phyloP scores from a whole-genome alignment of 2,329 filamentous ascomycete species.

The Trichoderma sp. region DNA sequence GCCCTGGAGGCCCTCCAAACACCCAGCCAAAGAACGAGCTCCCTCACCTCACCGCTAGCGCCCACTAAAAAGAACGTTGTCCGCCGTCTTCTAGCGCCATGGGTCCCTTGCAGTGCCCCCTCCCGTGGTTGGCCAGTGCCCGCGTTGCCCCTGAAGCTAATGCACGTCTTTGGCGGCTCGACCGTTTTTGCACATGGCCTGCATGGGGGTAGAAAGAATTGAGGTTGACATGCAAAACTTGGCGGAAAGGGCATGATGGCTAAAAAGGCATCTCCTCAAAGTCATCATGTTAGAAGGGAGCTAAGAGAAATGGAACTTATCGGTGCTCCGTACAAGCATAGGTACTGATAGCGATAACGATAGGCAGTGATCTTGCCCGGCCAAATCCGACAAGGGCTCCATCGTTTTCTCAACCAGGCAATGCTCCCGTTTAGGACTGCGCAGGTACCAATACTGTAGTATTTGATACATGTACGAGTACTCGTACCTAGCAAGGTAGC shows the following conservation, averaged over 20 bases:
- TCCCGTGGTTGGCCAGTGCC: constrained; percentile 18
- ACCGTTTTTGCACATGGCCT: constrained; percentile 15
- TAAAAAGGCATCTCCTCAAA: background rate
- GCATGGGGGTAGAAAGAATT: background rate
- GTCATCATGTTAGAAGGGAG: background rate
- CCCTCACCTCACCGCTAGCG: constrained; percentile 11
- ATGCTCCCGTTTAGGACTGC: background rate
- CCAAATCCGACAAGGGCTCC: background rate
- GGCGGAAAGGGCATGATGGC: background rate
- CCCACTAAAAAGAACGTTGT: constrained; percentile 9
- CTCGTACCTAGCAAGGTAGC: background rate
- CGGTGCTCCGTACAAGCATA: background rate
- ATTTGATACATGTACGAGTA: background rate
- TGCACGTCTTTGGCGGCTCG: constrained; percentile 18
- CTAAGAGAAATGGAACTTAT: background rate
- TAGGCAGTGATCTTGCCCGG: background rate
- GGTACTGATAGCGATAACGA: background rate
- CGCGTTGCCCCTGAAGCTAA: constrained; percentile 21
- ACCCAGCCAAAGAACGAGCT: background rate
- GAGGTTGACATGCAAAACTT: background rate
- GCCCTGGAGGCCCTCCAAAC: background rate
- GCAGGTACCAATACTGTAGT: background rate
- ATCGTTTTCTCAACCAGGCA: background rate
- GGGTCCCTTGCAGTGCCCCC: background rate
- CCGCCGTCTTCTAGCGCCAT: constrained; percentile 14